Evolutionary conservation across 176 grass and related monocot species (phyloP).

Genomic region (Oryza rufipogon): DNA sequence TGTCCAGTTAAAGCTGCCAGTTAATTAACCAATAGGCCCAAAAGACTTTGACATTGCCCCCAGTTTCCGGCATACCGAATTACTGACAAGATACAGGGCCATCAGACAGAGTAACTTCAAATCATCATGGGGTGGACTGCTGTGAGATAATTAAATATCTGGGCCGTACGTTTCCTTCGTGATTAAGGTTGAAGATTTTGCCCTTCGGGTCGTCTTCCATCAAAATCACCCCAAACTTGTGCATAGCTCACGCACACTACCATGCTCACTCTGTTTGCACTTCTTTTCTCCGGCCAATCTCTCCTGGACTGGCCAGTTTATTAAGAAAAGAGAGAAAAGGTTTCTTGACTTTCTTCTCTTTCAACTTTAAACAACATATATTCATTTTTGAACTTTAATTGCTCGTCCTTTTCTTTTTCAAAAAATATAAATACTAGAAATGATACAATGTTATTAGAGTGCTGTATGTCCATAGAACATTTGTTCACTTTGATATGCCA

Average conservation of each 20-base stretch:
- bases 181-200: slow-evolving; percentile 44
- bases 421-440: too few species aligned
- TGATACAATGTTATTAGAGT: too few species aligned
- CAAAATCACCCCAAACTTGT: neutral
- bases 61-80: neutral
- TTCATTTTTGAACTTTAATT: too few species aligned
- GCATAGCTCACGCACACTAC: neutral
- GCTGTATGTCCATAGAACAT: too few species aligned
- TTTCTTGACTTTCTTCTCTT: too few species aligned
- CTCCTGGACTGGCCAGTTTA: neutral
- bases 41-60: neutral
- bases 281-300: neutral
- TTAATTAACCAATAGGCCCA: neutral
- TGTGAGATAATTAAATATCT: slow-evolving; percentile 22
- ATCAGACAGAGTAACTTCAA: neutral
- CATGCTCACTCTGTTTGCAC: neutral
- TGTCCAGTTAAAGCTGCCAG: neutral
- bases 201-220: neutral
- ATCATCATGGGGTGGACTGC: neutral
- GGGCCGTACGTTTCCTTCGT: slow-evolving; percentile 45
- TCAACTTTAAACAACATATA: too few species aligned
- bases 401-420: too few species aligned
- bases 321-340: too few species aligned
- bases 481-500: too few species aligned
- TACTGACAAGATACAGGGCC: neutral